Evolutionary conservation across 176 grass and related monocot genomes (phyloP).

Genomic region (Cenchrus purpureus): DNA sequence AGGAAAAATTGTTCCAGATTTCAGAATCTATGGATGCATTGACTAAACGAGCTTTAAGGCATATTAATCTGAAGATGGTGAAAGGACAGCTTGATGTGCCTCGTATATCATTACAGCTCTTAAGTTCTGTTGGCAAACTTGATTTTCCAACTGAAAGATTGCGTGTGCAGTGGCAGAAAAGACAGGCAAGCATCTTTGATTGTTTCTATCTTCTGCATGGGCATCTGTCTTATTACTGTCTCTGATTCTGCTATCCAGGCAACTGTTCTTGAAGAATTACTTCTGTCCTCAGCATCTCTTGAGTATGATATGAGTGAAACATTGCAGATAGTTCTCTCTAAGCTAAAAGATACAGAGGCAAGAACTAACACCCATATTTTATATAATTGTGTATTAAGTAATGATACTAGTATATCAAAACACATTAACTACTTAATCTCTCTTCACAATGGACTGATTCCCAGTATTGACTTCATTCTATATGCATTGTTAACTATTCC

Average conservation of each 20-base stretch:
- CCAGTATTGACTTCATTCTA: slow-evolving; percentile 22
- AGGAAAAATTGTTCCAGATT: slow-evolving; percentile 64
- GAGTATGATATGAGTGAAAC: slow-evolving; percentile 58
- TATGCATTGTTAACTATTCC: slow-evolving; percentile 36
- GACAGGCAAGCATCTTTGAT: slow-evolving; percentile 63
- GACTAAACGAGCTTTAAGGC: slow-evolving; percentile 74
- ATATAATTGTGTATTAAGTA: slow-evolving; percentile 26
- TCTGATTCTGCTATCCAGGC: slow-evolving; percentile 56
- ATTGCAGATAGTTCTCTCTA: slow-evolving; percentile 66
- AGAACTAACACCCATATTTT: slow-evolving; percentile 39
- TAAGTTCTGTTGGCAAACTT: slow-evolving; percentile 69
- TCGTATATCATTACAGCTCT: slow-evolving; percentile 70
- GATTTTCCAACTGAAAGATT: slow-evolving; percentile 82
- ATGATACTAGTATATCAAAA: slow-evolving; percentile 24
- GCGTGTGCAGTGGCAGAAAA: slow-evolving; percentile 70
- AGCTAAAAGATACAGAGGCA: slow-evolving; percentile 81
- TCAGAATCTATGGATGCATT: slow-evolving; percentile 81
- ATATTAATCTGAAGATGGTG: slow-evolving; percentile 49
- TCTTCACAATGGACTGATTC: neutral
- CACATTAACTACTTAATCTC: slow-evolving; percentile 4
- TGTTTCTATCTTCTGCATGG: slow-evolving; percentile 24
- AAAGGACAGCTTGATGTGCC: slow-evolving; percentile 67
- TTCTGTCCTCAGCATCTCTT: slow-evolving; percentile 52
- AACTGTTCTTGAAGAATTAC: slow-evolving; percentile 89
- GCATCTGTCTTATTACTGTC: slow-evolving; percentile 32